Evolutionary conservation across 345 rosid genomes (phyloP), one percentile per base, ranked within the genome.

Genomic region (Moringa oleifera): DNA sequence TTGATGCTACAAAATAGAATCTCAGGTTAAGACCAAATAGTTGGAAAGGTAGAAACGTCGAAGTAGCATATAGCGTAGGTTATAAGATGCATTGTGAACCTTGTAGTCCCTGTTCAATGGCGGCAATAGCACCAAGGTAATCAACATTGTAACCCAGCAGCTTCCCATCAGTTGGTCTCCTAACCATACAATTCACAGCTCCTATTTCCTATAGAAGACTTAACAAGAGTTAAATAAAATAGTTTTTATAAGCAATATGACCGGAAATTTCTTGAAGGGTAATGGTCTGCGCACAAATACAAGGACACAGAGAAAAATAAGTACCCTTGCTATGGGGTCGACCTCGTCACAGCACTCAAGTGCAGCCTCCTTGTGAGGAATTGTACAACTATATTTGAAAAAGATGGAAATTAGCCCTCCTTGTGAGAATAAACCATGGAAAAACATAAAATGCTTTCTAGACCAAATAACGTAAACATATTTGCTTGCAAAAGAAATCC

Each of bases 331-430:
- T 76, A 88, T 77, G 60, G 97, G 87, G 71, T 94, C 82, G 23
- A 90, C 95, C 71, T 86, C 97, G 51, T 94, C 95, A 68, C 95
- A 82, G 72, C 95, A 88, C 55, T 81, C 76, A 63, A 86, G 71
- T 24, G 95, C 96, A 61, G 75, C 87, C 81, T 90, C 96, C 75
- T 90, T 94, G 79, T 86, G 97, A 59, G 99, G 97, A 79, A 85
- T 83, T 50, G 97, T 85, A 78, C 87, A 81, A 74, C 99, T 94
- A n/a, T n/a, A n/a, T 56, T 31, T 47, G 12, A 7, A 56, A 20
- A 8, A 24, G 19, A 56, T 2, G 31, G 23, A 19, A 37, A 36
- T 33, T 10, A 17, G 1, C 36, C 19, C 20, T 36, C 25, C 24
- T 11, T 45, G 37, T 23, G 17, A 23, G 41, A n/a, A n/a, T n/a